Percentiles rank a stretch among this genome's conserved stretches.
Conservation (phyloP, 108 stramenopile species). For the Poteriospumella lacustris region DNA sequence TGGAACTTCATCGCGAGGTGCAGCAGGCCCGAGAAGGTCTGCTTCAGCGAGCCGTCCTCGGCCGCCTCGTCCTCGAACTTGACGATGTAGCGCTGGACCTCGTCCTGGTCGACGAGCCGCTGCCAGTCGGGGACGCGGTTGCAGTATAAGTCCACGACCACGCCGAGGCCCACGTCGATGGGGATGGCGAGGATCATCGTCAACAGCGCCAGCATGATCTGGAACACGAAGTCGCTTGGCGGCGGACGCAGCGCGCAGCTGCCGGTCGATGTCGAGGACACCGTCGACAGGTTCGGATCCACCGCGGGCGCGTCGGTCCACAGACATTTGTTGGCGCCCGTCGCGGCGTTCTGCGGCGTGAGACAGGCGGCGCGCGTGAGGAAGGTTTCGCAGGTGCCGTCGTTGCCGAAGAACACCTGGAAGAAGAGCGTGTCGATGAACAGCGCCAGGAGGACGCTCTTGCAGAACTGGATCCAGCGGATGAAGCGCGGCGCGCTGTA, state of each 20-base stretch:
- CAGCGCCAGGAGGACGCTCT: not conserved
- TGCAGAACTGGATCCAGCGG: not conserved
- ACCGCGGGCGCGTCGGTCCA: not conserved
- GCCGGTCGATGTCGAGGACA: not conserved
- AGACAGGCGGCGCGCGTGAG: not conserved
- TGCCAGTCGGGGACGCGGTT: too few species aligned
- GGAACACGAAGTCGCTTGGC: not conserved
- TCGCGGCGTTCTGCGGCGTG: not conserved
- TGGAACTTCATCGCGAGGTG: too few species aligned
- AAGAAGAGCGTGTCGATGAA: slow-evolving; percentile 11
- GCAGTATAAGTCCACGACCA: not conserved
- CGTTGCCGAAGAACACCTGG: not conserved
- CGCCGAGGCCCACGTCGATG: not conserved
- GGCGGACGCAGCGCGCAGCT: not conserved
- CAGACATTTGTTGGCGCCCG: not conserved
- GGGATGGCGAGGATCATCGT: not conserved
- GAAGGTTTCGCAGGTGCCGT: not conserved
- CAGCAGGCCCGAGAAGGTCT: too few species aligned
- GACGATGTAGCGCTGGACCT: too few species aligned
- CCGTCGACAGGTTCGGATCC: too few species aligned
- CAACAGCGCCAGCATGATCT: not conserved
- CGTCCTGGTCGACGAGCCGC: too few species aligned
- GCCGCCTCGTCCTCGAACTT: too few species aligned
- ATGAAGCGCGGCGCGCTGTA: not conserved
- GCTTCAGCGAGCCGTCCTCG: too few species aligned